A percentile compares a stretch with the other conserved stretches of the same genome.
phyloP scores from a whole-genome alignment of 768 basidiomycete species.

The Filobasidium floriforme region DNA sequence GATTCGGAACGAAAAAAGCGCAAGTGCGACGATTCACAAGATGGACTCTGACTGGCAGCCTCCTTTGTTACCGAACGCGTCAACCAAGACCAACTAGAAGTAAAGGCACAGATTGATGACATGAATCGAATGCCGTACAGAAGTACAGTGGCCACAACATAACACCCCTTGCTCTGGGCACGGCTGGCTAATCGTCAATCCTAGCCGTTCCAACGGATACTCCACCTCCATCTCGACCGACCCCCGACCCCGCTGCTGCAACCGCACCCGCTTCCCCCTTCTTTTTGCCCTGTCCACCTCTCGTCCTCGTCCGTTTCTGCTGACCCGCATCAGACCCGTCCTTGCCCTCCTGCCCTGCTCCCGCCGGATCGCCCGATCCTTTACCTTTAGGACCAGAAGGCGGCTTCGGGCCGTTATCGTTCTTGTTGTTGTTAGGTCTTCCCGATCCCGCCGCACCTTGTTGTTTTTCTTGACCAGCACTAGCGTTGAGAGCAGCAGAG shows the following conservation, averaged over 20 bases:
- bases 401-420: background rate
- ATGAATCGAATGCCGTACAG: no score
- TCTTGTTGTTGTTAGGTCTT: background rate
- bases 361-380: background rate
- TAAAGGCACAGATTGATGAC: no score
- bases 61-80: no score
- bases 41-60: no score
- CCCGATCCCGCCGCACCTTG: background rate
- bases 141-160: no score
- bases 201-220: background rate
- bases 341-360: background rate
- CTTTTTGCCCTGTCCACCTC: slow-evolving; percentile 3
- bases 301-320: background rate
- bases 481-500: slow-evolving; percentile 1
- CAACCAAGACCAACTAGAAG: no score
- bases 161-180: no score
- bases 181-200: background rate
- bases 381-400: background rate
- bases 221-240: background rate
- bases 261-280: background rate
- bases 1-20: no score
- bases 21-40: no score
- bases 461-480: background rate
- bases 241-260: background rate
- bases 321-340: background rate